A percentile compares a stretch with the other conserved stretches of the same genome.
Evolutionary conservation across 2,329 filamentous ascomycete genomes (phyloP).

Genomic region (Claviceps capensis): DNA sequence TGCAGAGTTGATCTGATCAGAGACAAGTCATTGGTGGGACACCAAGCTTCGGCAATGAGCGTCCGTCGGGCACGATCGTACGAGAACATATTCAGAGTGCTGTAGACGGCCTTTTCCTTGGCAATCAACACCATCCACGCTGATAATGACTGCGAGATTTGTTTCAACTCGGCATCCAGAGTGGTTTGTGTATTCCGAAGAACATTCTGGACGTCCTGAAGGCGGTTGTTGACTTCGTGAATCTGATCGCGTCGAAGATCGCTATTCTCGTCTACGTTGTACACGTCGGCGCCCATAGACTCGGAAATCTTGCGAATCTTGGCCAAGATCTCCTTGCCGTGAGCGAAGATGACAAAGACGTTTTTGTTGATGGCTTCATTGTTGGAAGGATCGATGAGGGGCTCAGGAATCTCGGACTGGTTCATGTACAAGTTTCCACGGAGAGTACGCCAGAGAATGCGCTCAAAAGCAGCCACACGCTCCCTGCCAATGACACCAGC

Average conservation of each 20-base stretch:
- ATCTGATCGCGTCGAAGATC: conserved; percentile 92
- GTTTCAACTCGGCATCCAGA: conserved; percentile 79
- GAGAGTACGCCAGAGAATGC: conserved; percentile 92
- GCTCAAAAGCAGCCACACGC: conserved; percentile 87
- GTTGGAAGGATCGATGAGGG: conserved; percentile 78
- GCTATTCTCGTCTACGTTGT: conserved; percentile 94
- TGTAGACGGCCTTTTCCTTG: conserved; percentile 97
- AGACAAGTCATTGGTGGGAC: conserved; percentile 78
- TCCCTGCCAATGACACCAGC: conserved; percentile 90
- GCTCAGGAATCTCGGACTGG: conserved; percentile 93
- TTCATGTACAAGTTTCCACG: conserved; percentile 99
- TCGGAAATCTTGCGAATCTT: conserved; percentile 99
- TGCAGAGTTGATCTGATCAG: conserved; percentile 87
- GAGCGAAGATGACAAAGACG: conserved; percentile 97
- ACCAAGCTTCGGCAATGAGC: conserved; percentile 95
- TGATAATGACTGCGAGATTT: conserved; percentile 82
- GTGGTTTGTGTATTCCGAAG: conserved; percentile 91
- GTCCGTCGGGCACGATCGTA: conserved; percentile 94
- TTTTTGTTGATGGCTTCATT: conserved; percentile 94
- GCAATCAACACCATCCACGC: conserved; percentile 97
- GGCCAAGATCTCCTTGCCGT: conserved; percentile 93
- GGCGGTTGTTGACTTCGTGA: conserved; percentile 87
- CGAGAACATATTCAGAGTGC: conserved; percentile 89
- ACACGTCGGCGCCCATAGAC: conserved; percentile 88
- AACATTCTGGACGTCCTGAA: conserved; percentile 84